These are phyloP conservation scores for Tubosaeta sp. DNA, from an alignment of 768 basidiomycete genomes.

Conservation along the genomic window DNA sequence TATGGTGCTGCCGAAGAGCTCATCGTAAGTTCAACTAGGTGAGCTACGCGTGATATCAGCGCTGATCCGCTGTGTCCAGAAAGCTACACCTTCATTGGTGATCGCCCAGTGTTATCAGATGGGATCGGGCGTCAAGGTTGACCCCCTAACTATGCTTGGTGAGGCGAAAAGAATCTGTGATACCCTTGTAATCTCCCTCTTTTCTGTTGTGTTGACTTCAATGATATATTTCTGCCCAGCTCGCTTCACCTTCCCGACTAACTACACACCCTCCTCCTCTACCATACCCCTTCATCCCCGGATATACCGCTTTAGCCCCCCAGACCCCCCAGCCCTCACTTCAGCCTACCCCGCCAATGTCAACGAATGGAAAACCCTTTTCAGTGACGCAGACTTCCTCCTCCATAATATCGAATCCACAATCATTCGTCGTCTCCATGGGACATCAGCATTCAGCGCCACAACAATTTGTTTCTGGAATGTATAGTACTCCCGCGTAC, in stretches of 20 bases:
- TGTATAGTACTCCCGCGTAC: slow-evolving; percentile 39
- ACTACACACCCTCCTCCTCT: slow-evolving; percentile 64
- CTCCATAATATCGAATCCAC: slow-evolving; percentile 62
- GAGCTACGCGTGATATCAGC: slow-evolving; percentile 2
- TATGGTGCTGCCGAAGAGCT: slow-evolving; percentile 84
- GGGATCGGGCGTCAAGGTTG: slow-evolving; percentile 64
- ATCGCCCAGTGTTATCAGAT: slow-evolving; percentile 79
- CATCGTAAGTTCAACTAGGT: slow-evolving; percentile 49
- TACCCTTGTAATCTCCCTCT: slow-evolving; percentile 48
- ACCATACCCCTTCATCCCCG: slow-evolving; percentile 46
- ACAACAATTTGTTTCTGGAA: slow-evolving; percentile 40
- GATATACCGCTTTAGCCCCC: slow-evolving; percentile 27
- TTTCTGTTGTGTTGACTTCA: slow-evolving; percentile 3
- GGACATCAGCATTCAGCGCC: slow-evolving; percentile 48
- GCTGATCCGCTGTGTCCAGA: slow-evolving; percentile 29
- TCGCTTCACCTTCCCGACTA: slow-evolving; percentile 69
- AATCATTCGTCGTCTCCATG: slow-evolving; percentile 69
- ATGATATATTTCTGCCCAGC: slow-evolving; percentile 36
- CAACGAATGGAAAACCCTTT: slow-evolving; percentile 32
- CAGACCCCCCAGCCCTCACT: slow-evolving; percentile 31
- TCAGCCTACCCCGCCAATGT: slow-evolving; percentile 34
- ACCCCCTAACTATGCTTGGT: slow-evolving; percentile 66
- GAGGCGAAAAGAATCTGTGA: slow-evolving; percentile 81
- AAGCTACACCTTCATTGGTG: slow-evolving; percentile 61
- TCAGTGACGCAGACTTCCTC: slow-evolving; percentile 34